A percentile compares a stretch with the other conserved stretches of the same genome.
These are phyloP conservation scores for Russula virescens DNA, from an alignment of 768 basidiomycete genomes.

Conservation along the genomic window DNA sequence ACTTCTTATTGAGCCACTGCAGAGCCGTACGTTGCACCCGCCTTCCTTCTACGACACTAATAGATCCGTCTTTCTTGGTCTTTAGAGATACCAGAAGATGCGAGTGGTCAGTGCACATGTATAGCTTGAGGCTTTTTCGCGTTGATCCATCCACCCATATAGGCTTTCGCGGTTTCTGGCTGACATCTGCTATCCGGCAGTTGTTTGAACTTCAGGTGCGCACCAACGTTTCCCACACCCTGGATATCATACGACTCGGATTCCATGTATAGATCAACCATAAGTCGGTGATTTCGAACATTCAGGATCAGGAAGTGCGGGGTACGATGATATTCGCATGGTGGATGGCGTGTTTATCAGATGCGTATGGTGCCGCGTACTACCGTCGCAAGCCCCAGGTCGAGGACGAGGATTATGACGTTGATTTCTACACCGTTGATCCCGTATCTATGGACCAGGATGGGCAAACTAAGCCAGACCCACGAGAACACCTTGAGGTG, in stretches of 20 bases:
- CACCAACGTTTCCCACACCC: neutral
- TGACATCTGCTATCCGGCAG: constrained; percentile 71
- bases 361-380: constrained; percentile 79
- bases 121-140: neutral
- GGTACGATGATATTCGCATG: constrained; percentile 88
- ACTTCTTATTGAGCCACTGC: constrained; percentile 74
- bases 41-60: constrained; percentile 5
- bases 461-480: constrained; percentile 33
- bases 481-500: constrained; percentile 78
- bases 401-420: constrained; percentile 85
- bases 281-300: constrained; percentile 68
- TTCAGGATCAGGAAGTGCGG: constrained; percentile 66
- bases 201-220: constrained; percentile 68
- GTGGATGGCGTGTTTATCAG: constrained; percentile 88
- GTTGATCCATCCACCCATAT: constrained; percentile 24
- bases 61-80: neutral
- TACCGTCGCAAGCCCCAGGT: constrained; percentile 74
- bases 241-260: neutral
- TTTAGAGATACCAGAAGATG: constrained; percentile 66
- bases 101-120: constrained; percentile 47
- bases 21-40: constrained; percentile 68
- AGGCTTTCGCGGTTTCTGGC: constrained; percentile 87
- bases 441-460: constrained; percentile 45
- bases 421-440: constrained; percentile 79
- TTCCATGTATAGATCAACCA: constrained; percentile 63